A percentile compares a stretch with the other conserved stretches of the same genome.
Conservation (phyloP, 1,284 basidiomycete species). For the Apiotrichum gracile region DNA sequence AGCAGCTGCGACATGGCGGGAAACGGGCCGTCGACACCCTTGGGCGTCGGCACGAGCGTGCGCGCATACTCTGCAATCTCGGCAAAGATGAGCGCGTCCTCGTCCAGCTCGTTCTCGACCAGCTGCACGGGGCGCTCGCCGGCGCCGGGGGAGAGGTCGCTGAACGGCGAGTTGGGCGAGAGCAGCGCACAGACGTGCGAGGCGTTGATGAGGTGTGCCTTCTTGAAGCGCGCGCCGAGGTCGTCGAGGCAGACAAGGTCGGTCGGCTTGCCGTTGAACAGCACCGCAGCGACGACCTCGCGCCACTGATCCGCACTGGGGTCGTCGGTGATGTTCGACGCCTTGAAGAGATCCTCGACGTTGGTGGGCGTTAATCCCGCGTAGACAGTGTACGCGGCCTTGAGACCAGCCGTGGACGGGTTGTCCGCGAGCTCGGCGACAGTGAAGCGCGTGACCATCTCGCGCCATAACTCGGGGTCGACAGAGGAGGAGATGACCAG, state of each 20-base stretch:
- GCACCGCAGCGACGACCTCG: slow-evolving; percentile 77
- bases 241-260: slow-evolving; percentile 71
- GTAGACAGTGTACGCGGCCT: slow-evolving; percentile 78
- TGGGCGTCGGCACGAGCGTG: slow-evolving; percentile 63
- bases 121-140: slow-evolving; percentile 35
- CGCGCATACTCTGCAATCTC: slow-evolving; percentile 91
- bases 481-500: slow-evolving; percentile 90
- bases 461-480: slow-evolving; percentile 89
- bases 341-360: slow-evolving; percentile 32
- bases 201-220: slow-evolving; percentile 71
- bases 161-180: slow-evolving; percentile 71
- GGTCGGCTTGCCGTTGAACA: slow-evolving; percentile 61
- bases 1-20: slow-evolving; percentile 78
- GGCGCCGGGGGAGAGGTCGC: slow-evolving; percentile 51
- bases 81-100: slow-evolving; percentile 75
- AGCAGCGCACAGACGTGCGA: slow-evolving; percentile 80
- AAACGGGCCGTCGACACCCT: slow-evolving; percentile 76
- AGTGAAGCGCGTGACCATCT: slow-evolving; percentile 80
- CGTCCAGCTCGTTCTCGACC: slow-evolving; percentile 28
- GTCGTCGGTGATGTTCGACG: slow-evolving; percentile 35
- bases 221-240: slow-evolving; percentile 73
- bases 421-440: slow-evolving; percentile 62
- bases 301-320: slow-evolving; percentile 60
- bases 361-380: slow-evolving; percentile 53
- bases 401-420: slow-evolving; percentile 47